These are phyloP conservation scores for Rhizophagus clarus DNA, from an alignment of 192 early-diverging fungal genomes.

Conservation along the genomic window DNA sequence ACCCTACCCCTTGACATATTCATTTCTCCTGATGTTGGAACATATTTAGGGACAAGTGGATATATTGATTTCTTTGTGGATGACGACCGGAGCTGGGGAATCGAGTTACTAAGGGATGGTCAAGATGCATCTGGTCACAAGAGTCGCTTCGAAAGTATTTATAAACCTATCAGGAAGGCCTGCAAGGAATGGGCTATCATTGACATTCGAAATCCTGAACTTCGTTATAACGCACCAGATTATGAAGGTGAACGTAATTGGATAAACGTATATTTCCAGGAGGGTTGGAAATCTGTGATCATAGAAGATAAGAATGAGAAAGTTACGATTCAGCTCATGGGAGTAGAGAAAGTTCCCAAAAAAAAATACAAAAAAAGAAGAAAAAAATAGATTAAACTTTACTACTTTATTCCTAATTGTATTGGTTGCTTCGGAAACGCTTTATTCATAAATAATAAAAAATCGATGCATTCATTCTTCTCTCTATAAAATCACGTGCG, in stretches of 20 bases:
- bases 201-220: conserved; percentile 24
- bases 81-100: conserved; percentile 13
- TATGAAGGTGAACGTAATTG: no score
- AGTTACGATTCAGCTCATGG: conserved; percentile 3
- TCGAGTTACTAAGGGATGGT: conserved; percentile 27
- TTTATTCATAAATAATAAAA: no score
- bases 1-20: not conserved
- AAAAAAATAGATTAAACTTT: no score
- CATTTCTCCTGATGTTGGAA: not conserved
- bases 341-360: no score
- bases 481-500: no score
- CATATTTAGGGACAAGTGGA: not conserved
- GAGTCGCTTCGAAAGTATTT: not conserved
- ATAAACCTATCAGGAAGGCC: not conserved
- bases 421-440: no score
- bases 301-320: not conserved
- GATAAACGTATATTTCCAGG: not conserved
- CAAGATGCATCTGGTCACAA: no score
- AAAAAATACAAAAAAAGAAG: no score
- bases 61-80: conserved; percentile 22
- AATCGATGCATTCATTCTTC: no score
- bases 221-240: not conserved
- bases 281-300: no score
- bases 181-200: conserved; percentile 16
- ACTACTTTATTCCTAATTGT: no score